Evolutionary conservation across 164 flowering plant genomes (phyloP).

Genomic region (Houttuynia cordata): DNA sequence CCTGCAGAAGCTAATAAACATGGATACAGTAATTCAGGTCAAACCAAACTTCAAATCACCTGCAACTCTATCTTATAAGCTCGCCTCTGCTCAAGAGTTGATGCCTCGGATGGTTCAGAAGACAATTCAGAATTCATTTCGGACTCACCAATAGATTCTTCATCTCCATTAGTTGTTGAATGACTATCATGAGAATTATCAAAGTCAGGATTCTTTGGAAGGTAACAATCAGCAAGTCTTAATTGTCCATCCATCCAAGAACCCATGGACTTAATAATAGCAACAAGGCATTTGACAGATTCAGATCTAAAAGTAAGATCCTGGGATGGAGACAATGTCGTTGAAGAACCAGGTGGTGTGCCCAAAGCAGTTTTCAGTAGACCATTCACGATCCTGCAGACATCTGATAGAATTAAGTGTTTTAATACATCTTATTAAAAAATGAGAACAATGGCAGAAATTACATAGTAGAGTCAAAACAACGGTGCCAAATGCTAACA

Average conservation of each 20-base stretch:
- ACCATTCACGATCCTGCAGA: conserved; percentile 98
- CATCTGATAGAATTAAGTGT: conserved; percentile 80
- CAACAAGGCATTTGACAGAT: conserved; percentile 87
- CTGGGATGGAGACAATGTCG: conserved; percentile 78
- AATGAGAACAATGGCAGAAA: neutral
- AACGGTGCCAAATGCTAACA: too few species aligned
- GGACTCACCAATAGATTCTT: conserved; percentile 43
- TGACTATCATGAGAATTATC: conserved; percentile 40
- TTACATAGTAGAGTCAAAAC: too few species aligned
- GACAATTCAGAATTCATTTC: conserved; percentile 63
- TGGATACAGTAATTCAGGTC: neutral
- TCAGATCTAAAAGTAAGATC: conserved; percentile 85
- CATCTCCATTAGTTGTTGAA: conserved; percentile 44
- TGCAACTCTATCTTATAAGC: conserved; percentile 85
- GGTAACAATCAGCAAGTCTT: conserved; percentile 36
- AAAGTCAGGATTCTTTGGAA: conserved; percentile 36
- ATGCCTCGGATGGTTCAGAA: conserved; percentile 72
- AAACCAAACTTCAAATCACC: conserved; percentile 24
- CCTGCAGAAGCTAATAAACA: neutral
- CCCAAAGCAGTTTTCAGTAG: conserved; percentile 95
- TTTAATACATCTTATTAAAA: conserved; percentile 40
- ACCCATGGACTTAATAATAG: conserved; percentile 84
- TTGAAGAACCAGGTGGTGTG: conserved; percentile 87
- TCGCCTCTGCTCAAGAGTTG: conserved; percentile 86
- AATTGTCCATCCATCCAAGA: conserved; percentile 94